Evolutionary conservation across 1,284 basidiomycete species (phyloP).

Genomic region (Tylopilus sp.): DNA sequence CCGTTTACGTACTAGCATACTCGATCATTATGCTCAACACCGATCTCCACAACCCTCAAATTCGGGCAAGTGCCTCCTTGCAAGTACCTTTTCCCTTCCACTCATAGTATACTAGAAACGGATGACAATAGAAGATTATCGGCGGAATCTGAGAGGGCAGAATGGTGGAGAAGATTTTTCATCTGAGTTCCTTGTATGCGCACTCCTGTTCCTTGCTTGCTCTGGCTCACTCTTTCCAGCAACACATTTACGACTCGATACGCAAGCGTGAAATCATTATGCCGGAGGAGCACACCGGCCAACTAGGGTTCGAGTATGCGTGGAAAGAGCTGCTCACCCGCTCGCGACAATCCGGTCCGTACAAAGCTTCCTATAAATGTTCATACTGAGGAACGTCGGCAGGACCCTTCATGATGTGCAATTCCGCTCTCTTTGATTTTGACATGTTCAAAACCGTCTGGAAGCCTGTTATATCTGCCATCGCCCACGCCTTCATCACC

Average conservation of each 20-base stretch:
- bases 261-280: constrained; percentile 94
- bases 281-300: constrained; percentile 97
- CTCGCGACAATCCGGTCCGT: constrained; percentile 73
- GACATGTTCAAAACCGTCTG: constrained; percentile 93
- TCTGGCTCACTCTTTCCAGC: constrained; percentile 41
- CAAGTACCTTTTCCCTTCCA: constrained; percentile 2
- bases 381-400: constrained; percentile 8
- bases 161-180: constrained; percentile 88
- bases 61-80: constrained; percentile 55
- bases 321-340: constrained; percentile 95
- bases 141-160: constrained; percentile 88
- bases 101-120: constrained; percentile 62
- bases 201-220: constrained; percentile 1
- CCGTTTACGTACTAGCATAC: constrained; percentile 91
- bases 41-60: constrained; percentile 96
- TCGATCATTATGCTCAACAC: constrained; percentile 99
- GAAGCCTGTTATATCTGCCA: constrained; percentile 88
- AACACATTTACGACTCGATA: constrained; percentile 91
- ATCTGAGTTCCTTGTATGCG: constrained; percentile 75
- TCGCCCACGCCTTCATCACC: constrained; percentile 90
- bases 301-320: constrained; percentile 96
- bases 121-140: constrained; percentile 96
- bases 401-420: constrained; percentile 80
- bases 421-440: constrained; percentile 78
- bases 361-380: background rate